Base-by-base conservation (phyloP, 495 filamentous ascomycete genomes). In the Extremus antarcticus region DNA sequence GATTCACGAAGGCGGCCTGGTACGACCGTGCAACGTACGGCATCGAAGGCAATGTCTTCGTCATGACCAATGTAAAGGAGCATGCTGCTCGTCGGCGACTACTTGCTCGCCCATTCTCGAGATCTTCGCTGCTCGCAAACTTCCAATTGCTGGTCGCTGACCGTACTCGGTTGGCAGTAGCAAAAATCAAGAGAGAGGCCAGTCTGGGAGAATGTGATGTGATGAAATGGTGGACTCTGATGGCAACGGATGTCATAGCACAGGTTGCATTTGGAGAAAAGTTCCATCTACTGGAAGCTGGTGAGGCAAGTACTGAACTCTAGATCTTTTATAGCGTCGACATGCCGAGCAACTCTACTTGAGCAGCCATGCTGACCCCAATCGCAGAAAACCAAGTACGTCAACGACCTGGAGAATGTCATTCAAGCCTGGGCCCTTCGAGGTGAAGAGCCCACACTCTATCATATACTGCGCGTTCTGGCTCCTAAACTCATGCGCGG, bases 171-270 rank as follows among this genome's bases (percentile, higher is more conserved):
- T 22, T 57, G 0, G 61, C 58, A 2, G 51, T 62, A 17, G 10
- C 25, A 15, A 35, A 49, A 11, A 64, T 62, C 15, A 11, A 51
- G 25, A 29, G 43, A 32, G 52, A 58, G 11, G 51, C 46, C 1
- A 21, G 20, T 13, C 35, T 8, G 2, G 45, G 54, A 4, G 16
- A 25, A 3, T 68, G 62, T 0, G 78, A 83, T 63, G 64, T 83
- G 0, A 70, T 71, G 49, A 76, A 77, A 53, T 83, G 80, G 80
- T 78, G 69, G 67, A 54, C 74, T 19, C 78, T 79, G 47, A 73
- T 83, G 74, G 67, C 76, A 9, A 74, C 75, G 0, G 81, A 83
- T 51, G 68, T 81, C n/a, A n/a, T n/a, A n/a, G 35, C 35, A 39
- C 35, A n/a, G 9, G 35, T 39, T 9, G 35, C n/a, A 9, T 39